These are phyloP conservation scores for Kentomonas sorsogonicus DNA, from an alignment of 208 protist genomes.

Conservation along the genomic window DNA sequence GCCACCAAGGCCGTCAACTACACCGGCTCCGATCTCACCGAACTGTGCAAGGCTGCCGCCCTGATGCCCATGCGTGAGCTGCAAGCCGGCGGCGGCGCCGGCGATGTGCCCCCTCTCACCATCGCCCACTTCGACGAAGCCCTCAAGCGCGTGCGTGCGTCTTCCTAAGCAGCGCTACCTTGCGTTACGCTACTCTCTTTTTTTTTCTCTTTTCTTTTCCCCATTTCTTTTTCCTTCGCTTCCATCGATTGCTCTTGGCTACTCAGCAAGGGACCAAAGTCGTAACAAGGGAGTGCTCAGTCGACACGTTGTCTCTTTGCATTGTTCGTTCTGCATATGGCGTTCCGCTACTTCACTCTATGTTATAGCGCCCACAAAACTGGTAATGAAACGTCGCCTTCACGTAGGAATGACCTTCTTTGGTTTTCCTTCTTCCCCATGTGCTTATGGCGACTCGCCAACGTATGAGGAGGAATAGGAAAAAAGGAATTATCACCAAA, in stretches of 20 bases:
- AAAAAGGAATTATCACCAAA: no score
- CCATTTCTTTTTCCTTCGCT: slow-evolving; percentile 4
- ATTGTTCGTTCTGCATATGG: no score
- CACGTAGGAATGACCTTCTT: no score
- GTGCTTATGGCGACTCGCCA: no score
- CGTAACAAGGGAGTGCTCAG: no score
- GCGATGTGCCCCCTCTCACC: slow-evolving; percentile 48
- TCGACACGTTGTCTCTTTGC: no score
- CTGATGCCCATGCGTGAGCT: slow-evolving; percentile 72
- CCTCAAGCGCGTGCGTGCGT: slow-evolving; percentile 61
- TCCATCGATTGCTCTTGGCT: not conserved
- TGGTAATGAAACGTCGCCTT: no score
- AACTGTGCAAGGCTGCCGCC: slow-evolving; percentile 88
- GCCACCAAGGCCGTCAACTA: slow-evolving; percentile 76
- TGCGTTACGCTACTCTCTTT: not conserved
- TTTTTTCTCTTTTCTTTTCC: slow-evolving; percentile 1
- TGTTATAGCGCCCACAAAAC: no score
- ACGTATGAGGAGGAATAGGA: no score
- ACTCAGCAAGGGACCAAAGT: no score
- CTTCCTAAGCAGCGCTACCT: slow-evolving; percentile 13
- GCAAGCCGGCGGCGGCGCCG: slow-evolving; percentile 10
- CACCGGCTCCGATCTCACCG: slow-evolving; percentile 90
- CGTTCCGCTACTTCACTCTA: no score
- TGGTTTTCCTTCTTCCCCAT: no score
- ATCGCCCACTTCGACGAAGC: slow-evolving; percentile 71